Evolutionary conservation across 1,139 yeast species (phyloP), one percentile per base, ranked within the genome.

Genomic region (Lodderomyces theae): DNA sequence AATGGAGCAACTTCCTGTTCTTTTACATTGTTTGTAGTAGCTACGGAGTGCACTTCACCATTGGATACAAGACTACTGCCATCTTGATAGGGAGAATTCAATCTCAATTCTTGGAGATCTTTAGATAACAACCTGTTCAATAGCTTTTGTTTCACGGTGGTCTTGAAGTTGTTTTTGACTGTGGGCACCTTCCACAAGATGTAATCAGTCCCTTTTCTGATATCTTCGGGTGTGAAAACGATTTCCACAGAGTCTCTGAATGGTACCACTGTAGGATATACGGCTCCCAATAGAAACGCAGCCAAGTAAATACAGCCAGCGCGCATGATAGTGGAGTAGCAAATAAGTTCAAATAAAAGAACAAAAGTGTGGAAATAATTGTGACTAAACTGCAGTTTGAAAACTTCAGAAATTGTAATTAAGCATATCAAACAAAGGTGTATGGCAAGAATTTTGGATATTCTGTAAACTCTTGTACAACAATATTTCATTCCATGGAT

Each of bases 51-150:
- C 3, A 9, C 29, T 9, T 23, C n/a, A 7, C 5, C 19, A 8
- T 7, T 28, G 6, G 22, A 23, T 8, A 9, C 28, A 4, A 12
- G 13, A 5, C 4, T 60, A 87, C 79, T 84, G 88, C 80, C 63
- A 90, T 86, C 60, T 96, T 89, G 60, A 21, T 5, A 31, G 8
- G 40, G 40, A 65, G 43, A 66, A 74, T 67, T 73, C 62, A 75
- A 69, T 66, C 37, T 34, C 11, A 45, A 34, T 12, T 46, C 45
- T 47, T 54, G 46, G 39, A 45, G 36, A 37, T 47, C 54, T 46
- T 37, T 42, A 17, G 41, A 36, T n/a, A 47, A 34, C 30, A 53
- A 41, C 33, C 45, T 33, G 32, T 49, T 49, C 2, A 49, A 41
- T 18, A 49, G 11, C 50, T 52, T 54, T 36, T 57, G 69, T 60